Evolutionary conservation across 345 rosid species (phyloP).

Genomic region (Fremontodendron californicum): DNA sequence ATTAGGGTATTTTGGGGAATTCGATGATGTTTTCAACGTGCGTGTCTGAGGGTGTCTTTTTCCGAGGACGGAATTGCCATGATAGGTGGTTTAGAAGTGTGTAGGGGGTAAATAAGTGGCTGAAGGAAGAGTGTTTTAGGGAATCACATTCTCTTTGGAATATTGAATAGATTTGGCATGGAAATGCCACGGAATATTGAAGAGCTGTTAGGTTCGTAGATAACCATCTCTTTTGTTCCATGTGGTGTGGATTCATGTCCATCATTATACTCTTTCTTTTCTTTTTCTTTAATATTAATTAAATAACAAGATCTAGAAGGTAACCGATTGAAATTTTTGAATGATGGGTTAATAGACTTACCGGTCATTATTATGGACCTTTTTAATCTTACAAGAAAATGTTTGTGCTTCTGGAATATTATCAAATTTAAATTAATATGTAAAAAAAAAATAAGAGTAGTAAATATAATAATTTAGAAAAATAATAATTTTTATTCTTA

Average conservation of each 20-base stretch:
- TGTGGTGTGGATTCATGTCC: slow-evolving; percentile 24
- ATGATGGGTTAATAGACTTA: no score
- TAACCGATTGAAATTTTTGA: no score
- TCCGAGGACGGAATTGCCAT: slow-evolving; percentile 19
- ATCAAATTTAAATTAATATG: no score
- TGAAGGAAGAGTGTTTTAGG: slow-evolving; percentile 8
- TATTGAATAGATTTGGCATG: slow-evolving; percentile 5
- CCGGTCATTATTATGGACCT: no score
- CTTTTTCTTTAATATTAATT: no score
- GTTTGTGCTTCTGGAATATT: no score
- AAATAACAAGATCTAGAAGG: no score
- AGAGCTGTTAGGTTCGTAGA: slow-evolving; percentile 23
- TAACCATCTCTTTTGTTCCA: slow-evolving; percentile 34
- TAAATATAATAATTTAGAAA: no score
- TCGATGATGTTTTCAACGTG: slow-evolving; percentile 12
- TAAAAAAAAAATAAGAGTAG: no score
- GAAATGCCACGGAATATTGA: slow-evolving; percentile 30
- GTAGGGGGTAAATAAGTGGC: not conserved
- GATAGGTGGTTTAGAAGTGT: slow-evolving; percentile 7
- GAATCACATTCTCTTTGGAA: not conserved
- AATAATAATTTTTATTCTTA: no score
- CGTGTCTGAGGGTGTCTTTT: not conserved
- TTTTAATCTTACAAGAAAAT: no score
- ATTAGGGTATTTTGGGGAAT: slow-evolving; percentile 24
- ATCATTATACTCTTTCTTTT: not conserved